A percentile compares a stretch with the other conserved stretches of the same genome.
Conservation (phyloP, 2,329 filamentous ascomycete species). For the Zasmidium angulare region DNA sequence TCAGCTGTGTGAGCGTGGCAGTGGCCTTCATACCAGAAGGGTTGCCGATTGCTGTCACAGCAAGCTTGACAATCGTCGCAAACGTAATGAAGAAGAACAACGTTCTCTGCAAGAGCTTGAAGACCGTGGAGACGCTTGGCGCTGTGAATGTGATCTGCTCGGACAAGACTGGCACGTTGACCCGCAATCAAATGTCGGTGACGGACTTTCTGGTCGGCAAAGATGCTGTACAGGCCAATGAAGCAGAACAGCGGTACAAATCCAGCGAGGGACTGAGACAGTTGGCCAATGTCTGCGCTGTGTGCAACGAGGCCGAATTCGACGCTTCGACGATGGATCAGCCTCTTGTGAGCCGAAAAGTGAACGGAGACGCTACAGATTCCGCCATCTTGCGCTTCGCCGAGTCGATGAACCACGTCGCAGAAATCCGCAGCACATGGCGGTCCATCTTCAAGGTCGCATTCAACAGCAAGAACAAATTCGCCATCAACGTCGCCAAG, state of each 20-base stretch:
- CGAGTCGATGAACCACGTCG: constrained; percentile 62
- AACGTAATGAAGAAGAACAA: constrained; percentile 76
- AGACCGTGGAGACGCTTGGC: constrained; percentile 74
- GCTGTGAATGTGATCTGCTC: constrained; percentile 72
- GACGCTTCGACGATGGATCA: constrained; percentile 63
- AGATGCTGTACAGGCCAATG: constrained; percentile 48
- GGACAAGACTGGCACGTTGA: constrained; percentile 74
- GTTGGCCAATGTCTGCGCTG: constrained; percentile 60
- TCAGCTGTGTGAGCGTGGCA: constrained; percentile 67
- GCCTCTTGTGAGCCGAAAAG: constrained; percentile 61
- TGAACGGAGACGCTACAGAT: constrained; percentile 76
- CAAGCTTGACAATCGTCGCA: constrained; percentile 70
- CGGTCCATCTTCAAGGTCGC: constrained; percentile 65
- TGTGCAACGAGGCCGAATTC: constrained; percentile 76
- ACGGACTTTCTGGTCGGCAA: constrained; percentile 65
- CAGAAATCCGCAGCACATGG: constrained; percentile 63
- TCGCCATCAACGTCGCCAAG: constrained; percentile 67
- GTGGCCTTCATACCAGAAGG: constrained; percentile 77
- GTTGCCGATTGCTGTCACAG: constrained; percentile 66
- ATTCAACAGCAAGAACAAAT: constrained; percentile 81
- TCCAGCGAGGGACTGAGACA: constrained; percentile 51
- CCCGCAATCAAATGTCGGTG: constrained; percentile 48
- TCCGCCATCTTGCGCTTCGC: constrained; percentile 72
- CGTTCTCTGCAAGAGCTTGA: constrained; percentile 76
- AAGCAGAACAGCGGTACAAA: constrained; percentile 47